Evolutionary conservation across 148 eudicot genomes (phyloP), one percentile per base, ranked within the genome.

Genomic region (Heliamphora exappendiculata): DNA sequence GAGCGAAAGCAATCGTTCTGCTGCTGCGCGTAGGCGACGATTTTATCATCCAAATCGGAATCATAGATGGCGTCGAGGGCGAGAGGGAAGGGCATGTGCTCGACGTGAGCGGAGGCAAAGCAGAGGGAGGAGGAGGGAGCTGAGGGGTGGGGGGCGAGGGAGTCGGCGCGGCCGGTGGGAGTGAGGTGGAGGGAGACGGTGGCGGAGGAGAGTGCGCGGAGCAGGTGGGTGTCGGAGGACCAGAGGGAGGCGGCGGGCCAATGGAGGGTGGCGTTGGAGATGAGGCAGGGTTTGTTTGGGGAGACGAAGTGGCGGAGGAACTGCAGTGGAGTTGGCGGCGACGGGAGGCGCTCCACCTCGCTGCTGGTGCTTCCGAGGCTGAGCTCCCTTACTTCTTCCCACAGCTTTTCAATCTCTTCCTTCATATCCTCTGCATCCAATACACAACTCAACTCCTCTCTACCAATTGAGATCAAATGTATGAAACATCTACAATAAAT

Each of bases 11-110:
- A 95, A 79, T 95, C 97, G 62, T 95, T 95, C 84, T 95, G 98
- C 76, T 95, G 94, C 79, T 95, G 99, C 28, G 90, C 88, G 75
- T 95, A 93, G 9, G 94, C 96, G 44, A 94, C 96, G 28, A 82
- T 75, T 33, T 78, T 75, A 0, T 49, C 19, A 9, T 29, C 68
- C 71, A 66, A 47, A 16, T 74, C 66, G 0, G 88, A 80, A 37
- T 81, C 45, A 31, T 70, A 63, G 26, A 94, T 87, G 72, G 82
- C 76, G 11, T 50, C 45, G 13, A 95, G 76, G 29, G 96, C 97
- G 29, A 84, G 80, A 28, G 75, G 50, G 73, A 95, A 95, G 34
- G 88, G 82, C 79, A 86, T 85, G 29, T 33, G 69, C 19, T 84
- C 76, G 42, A 94, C 92, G 75, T 86, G 87, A n/a, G 96, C 91